These are phyloP conservation scores for Dioscorea zingiberensis DNA, from an alignment of 106 monocot species.

Conservation along the genomic window DNA sequence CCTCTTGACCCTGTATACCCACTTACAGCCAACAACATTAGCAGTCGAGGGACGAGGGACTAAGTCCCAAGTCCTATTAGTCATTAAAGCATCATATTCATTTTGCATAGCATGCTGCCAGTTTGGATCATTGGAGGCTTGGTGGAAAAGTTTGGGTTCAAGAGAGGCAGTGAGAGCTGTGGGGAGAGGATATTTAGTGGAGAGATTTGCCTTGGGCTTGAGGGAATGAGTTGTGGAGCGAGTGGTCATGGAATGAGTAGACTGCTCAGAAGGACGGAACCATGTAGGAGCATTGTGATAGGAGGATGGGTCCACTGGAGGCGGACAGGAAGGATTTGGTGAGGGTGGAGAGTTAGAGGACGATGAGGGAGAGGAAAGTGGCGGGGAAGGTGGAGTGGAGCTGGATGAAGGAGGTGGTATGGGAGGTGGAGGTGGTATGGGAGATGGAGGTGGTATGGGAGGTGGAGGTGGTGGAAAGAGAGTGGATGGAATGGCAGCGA, in stretches of 20 bases:
- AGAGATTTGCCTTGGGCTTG: neutral
- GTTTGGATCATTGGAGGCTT: neutral
- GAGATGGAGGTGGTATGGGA: neutral
- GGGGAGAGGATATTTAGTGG: neutral
- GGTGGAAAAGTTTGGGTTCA: neutral
- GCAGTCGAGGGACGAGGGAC: neutral
- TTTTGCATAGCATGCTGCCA: neutral
- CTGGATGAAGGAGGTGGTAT: too few relatives aligned
- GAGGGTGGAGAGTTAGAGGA: too few relatives aligned
- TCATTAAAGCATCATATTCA: conserved; percentile 1
- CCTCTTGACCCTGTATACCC: conserved; percentile 6
- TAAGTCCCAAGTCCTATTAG: conserved; percentile 1
- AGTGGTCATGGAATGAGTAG: neutral
- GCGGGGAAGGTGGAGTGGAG: too few relatives aligned
- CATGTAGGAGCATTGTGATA: too few relatives aligned
- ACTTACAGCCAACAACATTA: conserved; percentile 6
- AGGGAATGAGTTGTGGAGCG: neutral
- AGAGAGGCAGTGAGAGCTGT: neutral
- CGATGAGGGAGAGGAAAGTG: too few relatives aligned
- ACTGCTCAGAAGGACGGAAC: neutral
- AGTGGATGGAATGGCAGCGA: neutral
- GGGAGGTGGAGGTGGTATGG: too few relatives aligned
- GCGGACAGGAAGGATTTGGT: too few relatives aligned
- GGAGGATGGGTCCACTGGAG: too few relatives aligned
- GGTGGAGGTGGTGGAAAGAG: neutral